A percentile compares a stretch with the other conserved stretches of the same genome.
Conservation (phyloP, 2,329 filamentous ascomycete genomes). For the Tolypocladium capitatum region DNA sequence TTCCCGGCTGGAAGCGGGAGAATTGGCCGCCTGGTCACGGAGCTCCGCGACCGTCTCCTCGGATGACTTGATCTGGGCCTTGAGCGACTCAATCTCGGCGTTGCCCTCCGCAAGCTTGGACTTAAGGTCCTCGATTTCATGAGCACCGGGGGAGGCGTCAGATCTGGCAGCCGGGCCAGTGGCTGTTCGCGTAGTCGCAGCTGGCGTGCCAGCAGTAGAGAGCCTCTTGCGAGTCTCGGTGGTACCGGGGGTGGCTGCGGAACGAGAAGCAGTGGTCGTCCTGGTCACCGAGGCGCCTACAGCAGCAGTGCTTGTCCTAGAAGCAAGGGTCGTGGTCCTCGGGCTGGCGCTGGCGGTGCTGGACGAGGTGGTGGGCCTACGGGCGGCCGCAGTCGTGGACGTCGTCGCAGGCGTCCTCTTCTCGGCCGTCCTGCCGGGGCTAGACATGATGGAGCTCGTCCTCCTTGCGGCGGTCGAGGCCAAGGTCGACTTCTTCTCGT, state of each 20-base stretch:
- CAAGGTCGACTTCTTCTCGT: conserved; percentile 32
- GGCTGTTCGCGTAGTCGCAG: conserved; percentile 21
- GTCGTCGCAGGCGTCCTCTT: conserved; percentile 22
- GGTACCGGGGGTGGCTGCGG: conserved; percentile 24
- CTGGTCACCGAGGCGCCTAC: conserved; percentile 19
- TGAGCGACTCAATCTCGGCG: conserved; percentile 41
- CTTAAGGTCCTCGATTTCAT: conserved; percentile 48
- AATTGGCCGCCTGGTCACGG: conserved; percentile 34
- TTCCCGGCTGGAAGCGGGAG: conserved; percentile 20
- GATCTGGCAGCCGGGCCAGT: conserved; percentile 26
- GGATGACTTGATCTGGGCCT: conserved; percentile 40
- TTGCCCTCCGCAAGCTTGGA: conserved; percentile 45
- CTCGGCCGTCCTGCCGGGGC: conserved; percentile 20
- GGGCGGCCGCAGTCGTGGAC: conserved; percentile 17
- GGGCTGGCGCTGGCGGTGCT: conserved; percentile 21
- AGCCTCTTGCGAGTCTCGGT: conserved; percentile 43
- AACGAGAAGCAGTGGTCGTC: conserved; percentile 19
- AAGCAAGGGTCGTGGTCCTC: conserved; percentile 18
- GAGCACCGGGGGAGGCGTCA: conserved; percentile 29
- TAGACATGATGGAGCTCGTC: conserved; percentile 29
- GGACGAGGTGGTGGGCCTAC: conserved; percentile 20
- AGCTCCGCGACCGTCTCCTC: conserved; percentile 43
- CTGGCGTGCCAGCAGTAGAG: conserved; percentile 31
- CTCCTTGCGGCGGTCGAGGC: conserved; percentile 25
- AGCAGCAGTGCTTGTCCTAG: conserved; percentile 15